Evolutionary conservation across 331 rosid genomes (phyloP), one percentile per base, ranked within the genome.

Genomic region (Pyrus hybrid): DNA sequence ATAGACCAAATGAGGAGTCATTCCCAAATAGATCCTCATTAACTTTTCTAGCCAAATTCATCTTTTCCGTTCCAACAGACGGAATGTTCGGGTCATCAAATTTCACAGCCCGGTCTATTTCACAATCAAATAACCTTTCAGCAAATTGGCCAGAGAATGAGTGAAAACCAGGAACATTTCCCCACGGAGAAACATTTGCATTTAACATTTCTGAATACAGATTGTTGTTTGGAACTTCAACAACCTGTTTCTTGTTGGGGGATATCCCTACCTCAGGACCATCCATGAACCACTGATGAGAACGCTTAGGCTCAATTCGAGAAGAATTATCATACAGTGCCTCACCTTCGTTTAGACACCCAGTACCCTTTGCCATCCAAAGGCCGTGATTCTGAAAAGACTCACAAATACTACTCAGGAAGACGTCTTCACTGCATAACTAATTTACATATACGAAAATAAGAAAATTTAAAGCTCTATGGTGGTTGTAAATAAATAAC

Each of bases 231-330:
- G 89, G 83, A 74, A 76, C 78, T 75, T 74, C 96, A 41, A 87
- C 75, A 10, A 84, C 89, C 81, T 86, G 97, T 77, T 90, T 92
- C 91, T 92, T 92, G 81, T 76, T 87, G 33, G 93, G 91, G 74
- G 79, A 62, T 49, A 80, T 47, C 77, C 85, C 91, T 83, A 81
- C 86, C 76, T 78, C 92, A 63, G 86, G 86, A 53, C 81, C 85
- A 80, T 90, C 93, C 86, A 80, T 77, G 78, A 88, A 83, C 91
- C 86, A 85, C 76, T 84, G 96, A 81, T 85, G 90, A 83, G 88
- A 51, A 4, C 93, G 88, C 88, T 92, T 92, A 58, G 88, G 73
- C 67, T 88, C 97, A 22, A 75, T 32, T 76, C 85, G 81, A 61
- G 88, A 86, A 32, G 93, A 83, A 79, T 77, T 80, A 47, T 85